Conservation (phyloP, 2,329 filamentous ascomycete species). For the Karstenula rhodostoma region DNA sequence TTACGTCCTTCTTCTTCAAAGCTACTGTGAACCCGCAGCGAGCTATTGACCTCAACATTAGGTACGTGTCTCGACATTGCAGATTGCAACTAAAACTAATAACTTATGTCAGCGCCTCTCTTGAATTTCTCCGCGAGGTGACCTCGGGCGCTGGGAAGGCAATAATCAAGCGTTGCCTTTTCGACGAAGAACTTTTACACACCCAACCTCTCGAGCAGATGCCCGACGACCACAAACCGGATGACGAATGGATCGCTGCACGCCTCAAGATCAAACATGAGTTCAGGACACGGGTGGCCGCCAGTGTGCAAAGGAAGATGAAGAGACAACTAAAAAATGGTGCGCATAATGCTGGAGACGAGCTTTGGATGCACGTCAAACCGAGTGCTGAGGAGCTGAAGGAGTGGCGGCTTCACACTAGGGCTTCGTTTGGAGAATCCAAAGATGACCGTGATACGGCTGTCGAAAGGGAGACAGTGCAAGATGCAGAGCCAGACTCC, state of each 20-base stretch:
- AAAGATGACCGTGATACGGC: conserved; percentile 7
- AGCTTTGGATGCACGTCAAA: conserved; percentile 63
- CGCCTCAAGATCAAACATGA: conserved; percentile 67
- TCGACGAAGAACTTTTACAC: conserved; percentile 62
- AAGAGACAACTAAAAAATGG: conserved; percentile 46
- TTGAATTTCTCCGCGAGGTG: conserved; percentile 68
- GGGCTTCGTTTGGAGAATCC: conserved; percentile 19
- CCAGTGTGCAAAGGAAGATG: conserved; percentile 52
- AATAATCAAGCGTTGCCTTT: conserved; percentile 60
- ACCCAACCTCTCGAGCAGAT: conserved; percentile 57
- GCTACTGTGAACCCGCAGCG: conserved; percentile 69
- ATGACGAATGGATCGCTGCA: conserved; percentile 66
- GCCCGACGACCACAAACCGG: conserved; percentile 62
- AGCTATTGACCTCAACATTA: conserved; percentile 70
- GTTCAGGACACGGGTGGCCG: conserved; percentile 59
- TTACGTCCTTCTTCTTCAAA: conserved; percentile 67
- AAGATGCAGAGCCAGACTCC: not conserved
- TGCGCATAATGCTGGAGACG: conserved; percentile 54
- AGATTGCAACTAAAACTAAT: conserved; percentile 1
- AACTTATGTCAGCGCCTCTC: conserved; percentile 53
- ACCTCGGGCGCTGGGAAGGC: conserved; percentile 53
- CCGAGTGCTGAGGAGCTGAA: conserved; percentile 37
- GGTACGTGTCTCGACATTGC: conserved; percentile 18
- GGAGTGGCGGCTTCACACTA: conserved; percentile 35
- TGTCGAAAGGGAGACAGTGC: conserved; percentile 5